Percentiles rank a stretch among this genome's conserved stretches.
These are phyloP conservation scores for Paxillus ammoniavirescens DNA, from an alignment of 768 basidiomycete species.

Conservation along the genomic window DNA sequence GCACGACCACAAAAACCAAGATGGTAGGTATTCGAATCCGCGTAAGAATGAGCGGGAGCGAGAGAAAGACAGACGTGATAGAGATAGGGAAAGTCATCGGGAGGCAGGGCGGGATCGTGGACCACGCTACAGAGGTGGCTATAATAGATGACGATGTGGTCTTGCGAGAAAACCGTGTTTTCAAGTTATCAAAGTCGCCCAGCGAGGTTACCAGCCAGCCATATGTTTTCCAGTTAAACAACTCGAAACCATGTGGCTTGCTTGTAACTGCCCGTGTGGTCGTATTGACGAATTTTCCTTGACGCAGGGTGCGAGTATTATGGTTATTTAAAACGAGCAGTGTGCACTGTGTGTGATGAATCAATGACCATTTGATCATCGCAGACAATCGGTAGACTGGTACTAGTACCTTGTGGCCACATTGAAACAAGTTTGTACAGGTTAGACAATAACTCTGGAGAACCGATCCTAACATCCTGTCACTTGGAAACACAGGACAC, in stretches of 20 bases:
- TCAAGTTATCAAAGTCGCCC: background rate
- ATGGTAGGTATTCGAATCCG: slow-evolving; percentile 8
- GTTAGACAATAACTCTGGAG: background rate
- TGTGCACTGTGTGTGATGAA: too few species aligned
- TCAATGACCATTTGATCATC: too few species aligned
- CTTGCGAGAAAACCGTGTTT: background rate
- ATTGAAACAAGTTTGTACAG: too few species aligned
- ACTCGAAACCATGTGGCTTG: slow-evolving; percentile 8
- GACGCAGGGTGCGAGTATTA: too few species aligned
- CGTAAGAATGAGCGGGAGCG: slow-evolving; percentile 12
- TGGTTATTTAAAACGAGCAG: too few species aligned
- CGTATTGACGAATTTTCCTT: too few species aligned
- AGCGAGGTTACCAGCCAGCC: slow-evolving; percentile 4
- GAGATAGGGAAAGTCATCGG: slow-evolving; percentile 20
- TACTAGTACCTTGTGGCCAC: too few species aligned
- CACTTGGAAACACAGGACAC: background rate
- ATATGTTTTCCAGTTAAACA: background rate
- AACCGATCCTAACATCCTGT: background rate
- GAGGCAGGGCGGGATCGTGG: slow-evolving; percentile 24
- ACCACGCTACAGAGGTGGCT: slow-evolving; percentile 52
- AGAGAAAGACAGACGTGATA: slow-evolving; percentile 20
- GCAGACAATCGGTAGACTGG: too few species aligned
- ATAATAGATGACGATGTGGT: slow-evolving; percentile 51
- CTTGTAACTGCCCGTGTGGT: background rate
- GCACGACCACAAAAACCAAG: slow-evolving; percentile 11